phyloP scores from a whole-genome alignment of 2,329 filamentous ascomycete genomes.

The Dryadomyces quercivorus region DNA sequence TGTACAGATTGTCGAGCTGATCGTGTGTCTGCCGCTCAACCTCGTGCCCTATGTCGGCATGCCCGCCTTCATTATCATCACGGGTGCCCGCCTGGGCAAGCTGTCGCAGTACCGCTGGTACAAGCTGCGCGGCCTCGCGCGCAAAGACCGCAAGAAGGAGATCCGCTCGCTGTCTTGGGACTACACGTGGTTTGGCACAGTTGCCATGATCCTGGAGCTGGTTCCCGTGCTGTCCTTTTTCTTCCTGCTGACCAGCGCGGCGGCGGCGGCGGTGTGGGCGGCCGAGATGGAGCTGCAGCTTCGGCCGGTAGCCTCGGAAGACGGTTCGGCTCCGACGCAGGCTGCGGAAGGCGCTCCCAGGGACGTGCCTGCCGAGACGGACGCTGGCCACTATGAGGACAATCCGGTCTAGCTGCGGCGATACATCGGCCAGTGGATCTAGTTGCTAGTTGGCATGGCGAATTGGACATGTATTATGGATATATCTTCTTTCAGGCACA shows the following conservation, averaged over 20 bases:
- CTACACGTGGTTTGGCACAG: slow-evolving; percentile 86
- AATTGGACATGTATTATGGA: too few species aligned
- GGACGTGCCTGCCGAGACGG: slow-evolving; percentile 48
- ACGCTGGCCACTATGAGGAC: slow-evolving; percentile 16
- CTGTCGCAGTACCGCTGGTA: slow-evolving; percentile 89
- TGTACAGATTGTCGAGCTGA: slow-evolving; percentile 78
- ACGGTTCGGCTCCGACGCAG: not conserved
- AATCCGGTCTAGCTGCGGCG: slow-evolving; percentile 8
- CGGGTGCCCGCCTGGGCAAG: slow-evolving; percentile 76
- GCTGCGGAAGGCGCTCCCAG: slow-evolving; percentile 20
- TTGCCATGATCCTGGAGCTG: slow-evolving; percentile 66
- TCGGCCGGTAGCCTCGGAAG: not conserved
- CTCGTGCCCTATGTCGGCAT: slow-evolving; percentile 75
- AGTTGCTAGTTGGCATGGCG: too few species aligned
- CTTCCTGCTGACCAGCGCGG: slow-evolving; percentile 78
- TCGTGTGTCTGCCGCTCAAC: slow-evolving; percentile 70
- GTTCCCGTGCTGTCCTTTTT: slow-evolving; percentile 86
- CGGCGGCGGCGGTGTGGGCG: slow-evolving; percentile 78
- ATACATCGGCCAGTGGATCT: not conserved
- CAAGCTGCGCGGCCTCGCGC: slow-evolving; percentile 61
- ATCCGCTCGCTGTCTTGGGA: slow-evolving; percentile 60
- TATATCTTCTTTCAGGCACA: not conserved
- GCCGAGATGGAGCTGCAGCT: slow-evolving; percentile 52
- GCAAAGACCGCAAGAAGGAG: slow-evolving; percentile 60
- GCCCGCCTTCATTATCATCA: slow-evolving; percentile 76